Evolutionary conservation across 495 filamentous ascomycete species (phyloP), one percentile per base, ranked within the genome.

Genomic region (Chaetomium fimeti): DNA sequence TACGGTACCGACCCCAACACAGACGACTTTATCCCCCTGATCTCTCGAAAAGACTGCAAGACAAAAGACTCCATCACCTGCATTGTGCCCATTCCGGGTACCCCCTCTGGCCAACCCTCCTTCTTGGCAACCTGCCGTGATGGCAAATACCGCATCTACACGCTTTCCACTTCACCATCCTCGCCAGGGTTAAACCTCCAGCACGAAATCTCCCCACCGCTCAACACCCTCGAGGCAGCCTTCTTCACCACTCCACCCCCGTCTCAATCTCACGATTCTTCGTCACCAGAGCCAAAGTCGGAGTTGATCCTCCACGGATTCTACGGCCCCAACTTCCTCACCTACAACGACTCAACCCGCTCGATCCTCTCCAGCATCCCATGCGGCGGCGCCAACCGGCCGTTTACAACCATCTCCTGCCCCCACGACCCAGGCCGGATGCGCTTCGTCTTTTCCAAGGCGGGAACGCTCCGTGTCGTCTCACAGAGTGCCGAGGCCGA

Each of bases 301-400:
- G 72, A 89, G 36, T 78, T 97, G 1, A 78, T 91, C 59, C 70
- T 96, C 27, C 90, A 88, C 75, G 94, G 94, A 15, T 98, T 97
- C 74, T 84, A 82, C 27, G 85, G 89, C 61, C 89, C 85, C 56
- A 76, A 84, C 40, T 96, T 98, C 64, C 77, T 96, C 16, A 81
- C 91, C 25, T 92, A 89, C 83, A 89, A 95, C 71, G 88, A 89
- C 61, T 84, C 83, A 0, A 77, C 74, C 12, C 82, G 89, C 36
- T 77, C 82, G 27, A 89, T 93, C 68, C 71, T 92, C 7, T 82
- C 87, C 53, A 79, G 76, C 1, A 79, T 95, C 12, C 85, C 91
- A 18, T 96, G 94, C 69, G 92, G 93, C 20, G 93, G 93, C 25
- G 85, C 84, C 0, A 91, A 96, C 66, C 83, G 95, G 20, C 83